Percentiles rank a stretch among this genome's conserved stretches.
Conservation (phyloP, 495 filamentous ascomycete species). For the Diplogelasinospora grovesii region DNA sequence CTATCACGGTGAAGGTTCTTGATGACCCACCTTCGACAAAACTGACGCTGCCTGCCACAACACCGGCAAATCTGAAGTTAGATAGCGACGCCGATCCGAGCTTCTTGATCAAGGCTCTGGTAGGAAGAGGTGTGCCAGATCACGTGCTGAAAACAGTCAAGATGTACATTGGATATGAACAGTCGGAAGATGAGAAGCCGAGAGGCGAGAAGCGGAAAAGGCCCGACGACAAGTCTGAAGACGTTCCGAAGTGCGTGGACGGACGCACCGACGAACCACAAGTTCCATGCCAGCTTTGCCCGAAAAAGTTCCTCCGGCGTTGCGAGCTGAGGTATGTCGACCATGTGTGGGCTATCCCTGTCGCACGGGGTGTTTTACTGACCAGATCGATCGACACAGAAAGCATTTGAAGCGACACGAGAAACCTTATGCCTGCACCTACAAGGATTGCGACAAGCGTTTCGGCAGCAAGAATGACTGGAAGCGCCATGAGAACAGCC, state of each 20-base stretch:
- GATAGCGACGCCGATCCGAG: conserved; percentile 22
- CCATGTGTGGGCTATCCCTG: too few relatives aligned
- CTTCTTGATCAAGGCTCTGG: conserved; percentile 7
- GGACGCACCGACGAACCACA: too few relatives aligned
- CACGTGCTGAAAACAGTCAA: conserved; percentile 23
- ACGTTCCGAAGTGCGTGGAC: too few relatives aligned
- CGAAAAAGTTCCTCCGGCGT: conserved; percentile 48
- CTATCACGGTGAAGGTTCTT: neutral
- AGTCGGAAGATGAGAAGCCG: conserved; percentile 10
- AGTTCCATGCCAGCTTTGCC: conserved; percentile 44
- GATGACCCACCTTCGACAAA: neutral
- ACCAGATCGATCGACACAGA: too few relatives aligned
- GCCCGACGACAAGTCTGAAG: neutral
- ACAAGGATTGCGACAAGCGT: conserved; percentile 58
- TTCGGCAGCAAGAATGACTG: conserved; percentile 96
- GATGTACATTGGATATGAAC: conserved; percentile 27
- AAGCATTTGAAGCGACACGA: conserved; percentile 87
- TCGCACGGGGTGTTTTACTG: too few relatives aligned
- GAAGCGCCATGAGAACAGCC: conserved; percentile 90
- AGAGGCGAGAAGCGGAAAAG: conserved; percentile 2
- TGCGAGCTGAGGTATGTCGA: conserved; percentile 65
- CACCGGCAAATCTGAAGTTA: conserved; percentile 2
- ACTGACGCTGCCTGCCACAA: neutral
- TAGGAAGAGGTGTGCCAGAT: conserved; percentile 10
- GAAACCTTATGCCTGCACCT: conserved; percentile 85